Base-by-base conservation (phyloP, 2,329 filamentous ascomycete genomes). In the Lachnellula cervina region DNA sequence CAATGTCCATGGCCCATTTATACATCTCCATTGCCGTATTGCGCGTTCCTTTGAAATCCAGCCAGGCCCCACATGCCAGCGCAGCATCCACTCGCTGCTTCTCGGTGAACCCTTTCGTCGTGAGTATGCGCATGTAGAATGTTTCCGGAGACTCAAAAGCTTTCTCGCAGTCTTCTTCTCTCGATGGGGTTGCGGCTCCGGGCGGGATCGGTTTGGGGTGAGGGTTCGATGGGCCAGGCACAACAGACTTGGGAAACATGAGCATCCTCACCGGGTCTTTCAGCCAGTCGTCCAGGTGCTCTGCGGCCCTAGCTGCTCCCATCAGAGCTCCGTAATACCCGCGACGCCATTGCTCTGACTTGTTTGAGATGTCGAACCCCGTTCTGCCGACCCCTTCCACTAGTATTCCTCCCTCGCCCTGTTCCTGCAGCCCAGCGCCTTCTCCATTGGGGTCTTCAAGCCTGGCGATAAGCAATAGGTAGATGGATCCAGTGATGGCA, bases 301-400 rank as follows among this genome's bases (percentile, higher is more conserved):
- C 92, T 4, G 90, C 85, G 0, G 86, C 83, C 62, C 83, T 82
- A 0, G 87, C 92, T 57, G 83, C 83, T 11, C 87, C 80, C 83
- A 97, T 89, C 47, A 97, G 74, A 3, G 86, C 80, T 66, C 95
- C 84, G 66, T 87, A 91, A 72, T 97, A 97, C 1, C 90, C 91
- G 54, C 89, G 79, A 65, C 87, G 79, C 93, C 92, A 97, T 49
- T 87, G 78, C 71, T 95, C 90, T 60, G 84, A 87, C 75, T 91
- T 96, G 7, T 57, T 60, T 2, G 63, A 59, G n/a, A 69, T 64
- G 60, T 71, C 67, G 49, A 56, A 69, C 4, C 68, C 68, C 2
- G 78, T 75, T 54, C 72, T 76, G 0, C 80, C 81, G 28, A 83
- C 65, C 0, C 78, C 81, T 3, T 79, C 77, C n/a, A 84, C 75